Evolutionary conservation across 352 stramenopile species (phyloP).

Genomic region (Phytophthora nicotianae): DNA sequence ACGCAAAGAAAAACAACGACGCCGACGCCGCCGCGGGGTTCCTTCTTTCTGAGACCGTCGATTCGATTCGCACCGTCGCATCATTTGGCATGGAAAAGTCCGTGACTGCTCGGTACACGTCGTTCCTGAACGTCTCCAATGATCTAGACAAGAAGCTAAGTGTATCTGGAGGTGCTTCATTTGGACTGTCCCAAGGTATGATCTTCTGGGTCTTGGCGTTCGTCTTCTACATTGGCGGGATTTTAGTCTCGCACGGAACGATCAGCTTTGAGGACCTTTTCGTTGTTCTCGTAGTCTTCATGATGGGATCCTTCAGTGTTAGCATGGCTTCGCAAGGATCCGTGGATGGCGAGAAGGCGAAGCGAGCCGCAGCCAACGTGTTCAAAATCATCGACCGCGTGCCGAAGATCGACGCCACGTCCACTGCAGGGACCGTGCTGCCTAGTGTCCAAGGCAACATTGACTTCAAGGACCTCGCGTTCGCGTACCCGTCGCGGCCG

Average conservation of each 20-base stretch:
- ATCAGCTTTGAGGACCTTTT: background rate
- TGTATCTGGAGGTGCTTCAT: background rate
- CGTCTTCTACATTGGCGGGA: background rate
- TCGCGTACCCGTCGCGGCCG: background rate
- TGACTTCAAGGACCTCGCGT: background rate
- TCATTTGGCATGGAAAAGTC: background rate
- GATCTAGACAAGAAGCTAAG: background rate
- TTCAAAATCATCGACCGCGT: slow-evolving; percentile 2
- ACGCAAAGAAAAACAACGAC: background rate
- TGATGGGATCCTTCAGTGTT: background rate
- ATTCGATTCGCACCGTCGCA: background rate
- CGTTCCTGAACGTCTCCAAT: background rate
- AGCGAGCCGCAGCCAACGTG: background rate
- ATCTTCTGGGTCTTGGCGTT: background rate
- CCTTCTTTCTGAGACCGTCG: background rate
- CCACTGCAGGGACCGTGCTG: background rate
- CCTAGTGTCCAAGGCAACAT: background rate
- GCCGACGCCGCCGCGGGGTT: background rate
- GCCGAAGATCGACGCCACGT: background rate
- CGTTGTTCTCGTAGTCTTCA: background rate
- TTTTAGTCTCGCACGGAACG: background rate
- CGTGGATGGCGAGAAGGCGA: background rate
- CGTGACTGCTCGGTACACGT: background rate
- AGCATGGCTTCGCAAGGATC: background rate
- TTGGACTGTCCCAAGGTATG: background rate